These are phyloP conservation scores for Nannizzia gypsea DNA, from an alignment of 2,329 filamentous ascomycete species.

Conservation along the genomic window DNA sequence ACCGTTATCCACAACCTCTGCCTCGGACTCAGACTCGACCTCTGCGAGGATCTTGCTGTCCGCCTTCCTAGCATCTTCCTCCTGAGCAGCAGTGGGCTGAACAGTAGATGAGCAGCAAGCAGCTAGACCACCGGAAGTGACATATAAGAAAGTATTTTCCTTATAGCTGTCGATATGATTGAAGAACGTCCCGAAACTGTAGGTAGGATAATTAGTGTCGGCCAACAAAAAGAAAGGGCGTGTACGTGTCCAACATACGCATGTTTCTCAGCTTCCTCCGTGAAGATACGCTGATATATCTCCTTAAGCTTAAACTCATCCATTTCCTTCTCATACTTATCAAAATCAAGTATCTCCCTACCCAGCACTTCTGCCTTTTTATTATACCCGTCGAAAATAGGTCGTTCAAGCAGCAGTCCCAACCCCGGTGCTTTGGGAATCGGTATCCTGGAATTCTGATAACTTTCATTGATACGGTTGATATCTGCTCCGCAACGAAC, in stretches of 20 bases:
- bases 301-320: slow-evolving; percentile 80
- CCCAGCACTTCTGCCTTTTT: slow-evolving; percentile 53
- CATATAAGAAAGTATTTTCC: slow-evolving; percentile 60
- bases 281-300: slow-evolving; percentile 86
- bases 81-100: slow-evolving; percentile 5
- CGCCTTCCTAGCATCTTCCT: slow-evolving; percentile 18
- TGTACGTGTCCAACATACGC: slow-evolving; percentile 48
- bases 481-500: slow-evolving; percentile 72
- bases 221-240: not conserved
- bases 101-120: slow-evolving; percentile 27
- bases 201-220: not conserved
- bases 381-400: slow-evolving; percentile 87
- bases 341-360: slow-evolving; percentile 64
- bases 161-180: slow-evolving; percentile 67
- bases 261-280: slow-evolving; percentile 76
- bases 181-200: slow-evolving; percentile 64
- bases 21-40: slow-evolving; percentile 18
- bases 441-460: slow-evolving; percentile 59
- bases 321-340: slow-evolving; percentile 64
- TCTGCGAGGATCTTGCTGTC: slow-evolving; percentile 22
- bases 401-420: slow-evolving; percentile 76
- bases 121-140: slow-evolving; percentile 57
- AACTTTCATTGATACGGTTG: slow-evolving; percentile 60
- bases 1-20: slow-evolving; percentile 14
- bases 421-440: slow-evolving; percentile 91